Evolutionary conservation across 2,329 filamentous ascomycete species (phyloP).

Genomic region (Scytalidium sp.): DNA sequence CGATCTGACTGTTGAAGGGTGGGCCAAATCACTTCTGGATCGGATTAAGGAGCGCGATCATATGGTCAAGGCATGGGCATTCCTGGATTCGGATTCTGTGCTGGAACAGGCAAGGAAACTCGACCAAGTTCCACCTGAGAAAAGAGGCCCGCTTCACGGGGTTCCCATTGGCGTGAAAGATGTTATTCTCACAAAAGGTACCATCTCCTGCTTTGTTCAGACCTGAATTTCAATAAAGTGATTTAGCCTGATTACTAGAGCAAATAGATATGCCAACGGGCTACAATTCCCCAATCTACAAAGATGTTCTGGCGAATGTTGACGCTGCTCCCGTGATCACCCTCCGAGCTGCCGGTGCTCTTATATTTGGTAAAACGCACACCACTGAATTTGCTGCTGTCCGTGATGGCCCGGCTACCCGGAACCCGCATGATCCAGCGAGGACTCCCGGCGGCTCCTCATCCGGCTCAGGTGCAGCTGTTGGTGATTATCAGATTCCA

Average conservation of each 20-base stretch:
- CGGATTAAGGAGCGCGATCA: slow-evolving; percentile 42
- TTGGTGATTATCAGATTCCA: slow-evolving; percentile 60
- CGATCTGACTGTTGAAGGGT: slow-evolving; percentile 45
- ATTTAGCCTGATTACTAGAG: not conserved
- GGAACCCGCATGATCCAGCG: slow-evolving; percentile 52
- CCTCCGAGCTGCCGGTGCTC: slow-evolving; percentile 51
- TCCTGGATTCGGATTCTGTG: slow-evolving; percentile 42
- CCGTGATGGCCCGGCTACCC: slow-evolving; percentile 47
- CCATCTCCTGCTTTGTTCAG: not conserved
- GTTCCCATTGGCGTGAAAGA: slow-evolving; percentile 59
- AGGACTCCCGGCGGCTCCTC: slow-evolving; percentile 66
- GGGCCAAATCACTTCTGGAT: slow-evolving; percentile 43
- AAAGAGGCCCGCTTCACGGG: slow-evolving; percentile 55
- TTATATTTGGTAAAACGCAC: slow-evolving; percentile 57
- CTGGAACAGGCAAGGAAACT: slow-evolving; percentile 46
- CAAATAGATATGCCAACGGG: slow-evolving; percentile 54
- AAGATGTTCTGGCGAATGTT: slow-evolving; percentile 37
- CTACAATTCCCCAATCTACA: slow-evolving; percentile 53
- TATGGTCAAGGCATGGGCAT: slow-evolving; percentile 48
- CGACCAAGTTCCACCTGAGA: slow-evolving; percentile 42
- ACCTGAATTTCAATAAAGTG: no score
- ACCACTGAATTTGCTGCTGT: slow-evolving; percentile 65
- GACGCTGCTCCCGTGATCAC: slow-evolving; percentile 52
- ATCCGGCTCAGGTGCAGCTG: slow-evolving; percentile 63
- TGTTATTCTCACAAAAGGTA: slow-evolving; percentile 54